Percentiles rank a stretch among this genome's conserved stretches.
phyloP scores from a whole-genome alignment of 208 protist genomes.

The Porcisia deanei region DNA sequence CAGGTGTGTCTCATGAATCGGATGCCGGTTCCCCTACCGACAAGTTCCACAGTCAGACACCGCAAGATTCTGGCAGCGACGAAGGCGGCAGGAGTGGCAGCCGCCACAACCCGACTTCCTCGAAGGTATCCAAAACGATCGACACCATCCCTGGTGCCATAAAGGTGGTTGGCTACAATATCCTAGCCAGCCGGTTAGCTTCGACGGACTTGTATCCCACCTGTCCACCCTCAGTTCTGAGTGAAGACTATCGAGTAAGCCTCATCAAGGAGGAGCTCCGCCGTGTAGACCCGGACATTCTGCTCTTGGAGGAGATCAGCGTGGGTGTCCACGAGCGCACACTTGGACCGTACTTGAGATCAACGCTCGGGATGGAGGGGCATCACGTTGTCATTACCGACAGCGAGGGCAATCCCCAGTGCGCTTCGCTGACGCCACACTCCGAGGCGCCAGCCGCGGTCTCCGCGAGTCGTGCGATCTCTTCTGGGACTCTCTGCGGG shows the following conservation, averaged over 20 bases:
- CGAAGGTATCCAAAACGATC: constrained; percentile 1
- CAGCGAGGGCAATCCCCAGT: constrained; percentile 44
- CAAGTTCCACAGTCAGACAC: neutral
- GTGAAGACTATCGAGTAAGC: constrained; percentile 73
- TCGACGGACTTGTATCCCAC: constrained; percentile 73
- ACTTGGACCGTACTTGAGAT: constrained; percentile 58
- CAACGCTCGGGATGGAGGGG: constrained; percentile 48
- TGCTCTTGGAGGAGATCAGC: constrained; percentile 80
- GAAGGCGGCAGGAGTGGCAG: neutral
- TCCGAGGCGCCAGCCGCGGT: neutral
- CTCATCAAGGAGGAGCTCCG: constrained; percentile 68
- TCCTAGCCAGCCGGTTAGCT: constrained; percentile 71
- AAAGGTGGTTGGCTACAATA: constrained; percentile 82
- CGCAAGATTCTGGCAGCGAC: neutral
- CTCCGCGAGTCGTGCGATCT: neutral
- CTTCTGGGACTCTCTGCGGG: neutral
- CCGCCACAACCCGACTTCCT: neutral
- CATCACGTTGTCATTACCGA: constrained; percentile 80
- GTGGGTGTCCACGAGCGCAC: constrained; percentile 55
- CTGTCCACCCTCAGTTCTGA: constrained; percentile 62
- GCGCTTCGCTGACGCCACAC: constrained; percentile 15
- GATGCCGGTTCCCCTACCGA: neutral
- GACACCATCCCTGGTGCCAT: constrained; percentile 31
- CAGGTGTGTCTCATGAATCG: neutral
- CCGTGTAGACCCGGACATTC: constrained; percentile 53